phyloP scores from a whole-genome alignment of 2,329 filamentous ascomycete genomes.

The Tolypocladium endophyticum region DNA sequence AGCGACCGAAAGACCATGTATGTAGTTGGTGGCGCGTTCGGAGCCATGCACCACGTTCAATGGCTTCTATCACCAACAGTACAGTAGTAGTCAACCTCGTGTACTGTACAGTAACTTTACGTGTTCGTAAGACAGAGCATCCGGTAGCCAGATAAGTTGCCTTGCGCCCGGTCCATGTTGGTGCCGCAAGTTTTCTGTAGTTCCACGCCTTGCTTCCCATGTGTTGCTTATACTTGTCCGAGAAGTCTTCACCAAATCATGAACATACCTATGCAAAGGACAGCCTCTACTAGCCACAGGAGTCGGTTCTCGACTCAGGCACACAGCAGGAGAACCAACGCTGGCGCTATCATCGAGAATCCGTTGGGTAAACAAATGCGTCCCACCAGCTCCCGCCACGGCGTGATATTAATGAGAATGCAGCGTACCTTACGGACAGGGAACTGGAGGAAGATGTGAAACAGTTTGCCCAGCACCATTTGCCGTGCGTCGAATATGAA shows the following conservation, averaged over 20 bases:
- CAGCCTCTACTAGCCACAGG: not conserved
- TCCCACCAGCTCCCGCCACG: not conserved
- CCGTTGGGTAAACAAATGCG: constrained; percentile 15
- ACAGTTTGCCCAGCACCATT: constrained; percentile 16
- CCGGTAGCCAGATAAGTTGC: not conserved
- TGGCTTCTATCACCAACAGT: not conserved
- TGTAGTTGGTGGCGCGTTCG: not conserved
- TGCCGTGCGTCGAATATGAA: constrained; percentile 18
- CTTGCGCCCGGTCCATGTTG: not conserved
- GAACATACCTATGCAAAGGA: not conserved
- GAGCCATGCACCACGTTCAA: not conserved
- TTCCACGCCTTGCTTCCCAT: not conserved
- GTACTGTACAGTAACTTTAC: not conserved
- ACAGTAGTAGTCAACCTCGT: not conserved
- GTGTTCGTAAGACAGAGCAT: not conserved
- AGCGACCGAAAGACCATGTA: not conserved
- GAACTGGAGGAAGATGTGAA: constrained; percentile 24
- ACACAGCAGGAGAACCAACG: constrained; percentile 17
- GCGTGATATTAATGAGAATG: not conserved
- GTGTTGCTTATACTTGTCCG: not conserved
- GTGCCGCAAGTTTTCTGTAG: not conserved
- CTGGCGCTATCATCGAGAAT: constrained; percentile 25
- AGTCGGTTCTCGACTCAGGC: constrained; percentile 12
- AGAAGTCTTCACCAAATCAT: not conserved
- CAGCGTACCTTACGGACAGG: constrained; percentile 26